These are phyloP conservation scores for Paraphoma chrysanthemicola DNA, from an alignment of 2,329 filamentous ascomycete species.

Conservation along the genomic window DNA sequence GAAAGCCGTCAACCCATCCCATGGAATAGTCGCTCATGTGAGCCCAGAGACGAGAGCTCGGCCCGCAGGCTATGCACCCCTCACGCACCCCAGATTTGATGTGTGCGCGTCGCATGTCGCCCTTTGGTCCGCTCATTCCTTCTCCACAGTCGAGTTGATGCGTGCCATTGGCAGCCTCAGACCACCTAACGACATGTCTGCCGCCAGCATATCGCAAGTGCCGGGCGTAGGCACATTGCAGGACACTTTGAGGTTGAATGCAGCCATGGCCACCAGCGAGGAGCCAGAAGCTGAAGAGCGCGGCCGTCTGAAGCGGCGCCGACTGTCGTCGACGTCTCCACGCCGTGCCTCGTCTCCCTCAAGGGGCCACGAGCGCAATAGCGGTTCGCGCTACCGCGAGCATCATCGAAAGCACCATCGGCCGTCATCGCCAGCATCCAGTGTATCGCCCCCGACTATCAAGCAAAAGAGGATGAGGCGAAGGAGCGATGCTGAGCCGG, in stretches of 20 bases:
- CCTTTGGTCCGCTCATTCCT: slow-evolving; percentile 1
- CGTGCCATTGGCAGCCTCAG: slow-evolving; percentile 3
- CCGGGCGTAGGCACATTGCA: slow-evolving; percentile 29
- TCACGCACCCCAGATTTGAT: slow-evolving; percentile 11
- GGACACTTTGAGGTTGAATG: too few relatives aligned
- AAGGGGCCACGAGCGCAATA: slow-evolving; percentile 42
- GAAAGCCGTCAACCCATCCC: slow-evolving; percentile 14
- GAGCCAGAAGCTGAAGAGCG: slow-evolving; percentile 46
- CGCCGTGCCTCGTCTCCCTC: slow-evolving; percentile 38
- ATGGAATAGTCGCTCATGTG: slow-evolving; percentile 19
- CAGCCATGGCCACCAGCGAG: slow-evolving; percentile 50
- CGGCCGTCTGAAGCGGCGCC: slow-evolving; percentile 42
- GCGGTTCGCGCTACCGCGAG: slow-evolving; percentile 37
- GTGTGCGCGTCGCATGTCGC: slow-evolving; percentile 2
- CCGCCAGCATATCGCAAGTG: slow-evolving; percentile 1
- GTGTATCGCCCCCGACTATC: slow-evolving; percentile 28
- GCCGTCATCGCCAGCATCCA: slow-evolving; percentile 30
- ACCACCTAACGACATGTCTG: slow-evolving; percentile 2
- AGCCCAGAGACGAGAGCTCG: slow-evolving; percentile 13
- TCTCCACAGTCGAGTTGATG: slow-evolving; percentile 15
- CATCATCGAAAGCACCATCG: slow-evolving; percentile 43
- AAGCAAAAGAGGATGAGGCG: slow-evolving; percentile 34
- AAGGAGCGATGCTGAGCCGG: slow-evolving; percentile 44
- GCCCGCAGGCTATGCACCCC: slow-evolving; percentile 28
- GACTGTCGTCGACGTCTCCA: slow-evolving; percentile 39